Evolutionary conservation across 139 green algal genomes (phyloP).

Genomic region (Chlamydomonas applanata): DNA sequence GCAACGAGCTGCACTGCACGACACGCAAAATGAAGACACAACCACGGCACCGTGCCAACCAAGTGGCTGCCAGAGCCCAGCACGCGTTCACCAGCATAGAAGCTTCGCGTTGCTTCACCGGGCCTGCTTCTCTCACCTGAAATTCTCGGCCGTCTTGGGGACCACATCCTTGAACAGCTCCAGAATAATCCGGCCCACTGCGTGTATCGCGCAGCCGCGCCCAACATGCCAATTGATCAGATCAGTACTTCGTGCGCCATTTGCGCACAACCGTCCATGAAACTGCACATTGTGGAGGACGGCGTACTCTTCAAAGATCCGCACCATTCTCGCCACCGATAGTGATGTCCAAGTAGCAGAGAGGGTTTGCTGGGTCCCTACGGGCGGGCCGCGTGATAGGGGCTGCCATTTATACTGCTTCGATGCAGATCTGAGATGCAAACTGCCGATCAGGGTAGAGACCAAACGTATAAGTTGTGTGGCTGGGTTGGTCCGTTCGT

Average conservation of each 20-base stretch:
- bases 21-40: neutral
- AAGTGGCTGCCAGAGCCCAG: too few species aligned
- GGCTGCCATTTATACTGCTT: too few species aligned
- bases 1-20: too few species aligned
- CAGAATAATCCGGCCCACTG: constrained; percentile 34
- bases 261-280: too few species aligned
- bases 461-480: too few species aligned
- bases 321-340: constrained; percentile 44
- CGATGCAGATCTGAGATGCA: too few species aligned
- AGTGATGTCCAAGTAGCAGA: constrained; percentile 56
- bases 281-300: too few species aligned
- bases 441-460: too few species aligned
- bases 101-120: neutral
- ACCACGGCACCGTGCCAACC: neutral
- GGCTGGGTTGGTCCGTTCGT: too few species aligned
- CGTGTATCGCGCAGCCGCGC: neutral
- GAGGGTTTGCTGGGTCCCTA: constrained; percentile 26
- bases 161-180: constrained; percentile 37
- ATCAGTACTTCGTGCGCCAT: neutral
- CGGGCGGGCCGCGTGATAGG: too few species aligned
- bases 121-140: constrained; percentile 19
- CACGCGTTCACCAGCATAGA: too few species aligned
- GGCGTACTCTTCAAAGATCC: neutral
- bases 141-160: constrained; percentile 61
- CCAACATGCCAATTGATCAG: neutral